Conservation (phyloP, 192 early-diverging fungal species). For the Obelidium mucronatum region DNA sequence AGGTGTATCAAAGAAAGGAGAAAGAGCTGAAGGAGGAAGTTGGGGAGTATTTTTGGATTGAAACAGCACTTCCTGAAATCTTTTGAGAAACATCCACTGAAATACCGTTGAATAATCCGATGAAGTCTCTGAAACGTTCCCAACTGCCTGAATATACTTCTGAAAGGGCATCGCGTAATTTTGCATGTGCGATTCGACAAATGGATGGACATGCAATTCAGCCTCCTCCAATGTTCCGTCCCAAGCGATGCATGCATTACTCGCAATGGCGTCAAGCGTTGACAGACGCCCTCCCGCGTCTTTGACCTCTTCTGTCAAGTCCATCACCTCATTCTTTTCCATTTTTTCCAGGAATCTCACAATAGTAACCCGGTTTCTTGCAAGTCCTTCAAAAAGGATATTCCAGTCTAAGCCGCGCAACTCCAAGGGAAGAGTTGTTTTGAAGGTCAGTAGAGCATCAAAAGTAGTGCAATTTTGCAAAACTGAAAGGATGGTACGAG, state of each 20-base stretch:
- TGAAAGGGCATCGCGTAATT: too few species aligned
- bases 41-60: too few species aligned
- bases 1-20: too few species aligned
- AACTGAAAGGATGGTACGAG: not conserved
- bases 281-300: not conserved
- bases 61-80: too few species aligned
- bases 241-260: not conserved
- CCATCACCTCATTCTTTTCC: not conserved
- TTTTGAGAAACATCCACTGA: too few species aligned
- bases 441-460: not conserved
- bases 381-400: not conserved
- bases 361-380: too few species aligned
- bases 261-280: not conserved
- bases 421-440: not conserved
- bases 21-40: too few species aligned
- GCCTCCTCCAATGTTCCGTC: not conserved
- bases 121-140: too few species aligned
- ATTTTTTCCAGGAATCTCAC: not conserved
- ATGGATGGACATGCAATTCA: not conserved
- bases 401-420: constrained; percentile 3
- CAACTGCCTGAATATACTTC: too few species aligned
- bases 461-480: not conserved
- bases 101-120: too few species aligned
- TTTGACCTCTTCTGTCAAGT: not conserved
- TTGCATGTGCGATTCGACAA: not conserved